phyloP scores from a whole-genome alignment of 768 basidiomycete species.

The Chalciporus sphaerocephalus region DNA sequence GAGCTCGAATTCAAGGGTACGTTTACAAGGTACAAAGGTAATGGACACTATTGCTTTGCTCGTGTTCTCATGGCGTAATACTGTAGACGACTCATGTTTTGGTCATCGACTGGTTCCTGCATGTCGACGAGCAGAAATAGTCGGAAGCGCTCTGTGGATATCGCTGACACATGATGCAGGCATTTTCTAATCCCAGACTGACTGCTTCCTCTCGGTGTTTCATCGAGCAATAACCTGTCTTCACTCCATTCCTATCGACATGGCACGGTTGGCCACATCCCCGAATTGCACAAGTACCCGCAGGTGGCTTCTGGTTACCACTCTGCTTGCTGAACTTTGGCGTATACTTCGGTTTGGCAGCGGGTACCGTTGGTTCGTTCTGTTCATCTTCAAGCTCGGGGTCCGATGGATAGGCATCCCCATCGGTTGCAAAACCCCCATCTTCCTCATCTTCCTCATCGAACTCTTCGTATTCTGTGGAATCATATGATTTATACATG shows the following conservation, averaged over 20 bases:
- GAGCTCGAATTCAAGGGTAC: background rate
- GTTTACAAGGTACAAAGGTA: background rate
- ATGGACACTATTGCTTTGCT: background rate
- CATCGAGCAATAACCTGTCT: constrained; percentile 53
- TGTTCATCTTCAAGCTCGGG: constrained; percentile 24
- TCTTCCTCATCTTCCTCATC: constrained; percentile 26
- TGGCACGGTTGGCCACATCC: constrained; percentile 56
- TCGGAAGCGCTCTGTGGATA: constrained; percentile 56
- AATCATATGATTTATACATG: constrained; percentile 17
- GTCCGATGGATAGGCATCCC: constrained; percentile 33
- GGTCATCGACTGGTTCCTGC: constrained; percentile 56
- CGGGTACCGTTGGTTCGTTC: constrained; percentile 7
- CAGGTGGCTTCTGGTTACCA: background rate
- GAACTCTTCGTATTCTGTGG: constrained; percentile 22
- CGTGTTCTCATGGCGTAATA: background rate
- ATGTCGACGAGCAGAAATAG: constrained; percentile 59
- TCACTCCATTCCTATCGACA: constrained; percentile 48
- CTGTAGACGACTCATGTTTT: constrained; percentile 33
- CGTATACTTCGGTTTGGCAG: constrained; percentile 8
- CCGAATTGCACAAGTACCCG: constrained; percentile 50
- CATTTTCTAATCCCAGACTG: constrained; percentile 42
- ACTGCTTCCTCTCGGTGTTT: constrained; percentile 67
- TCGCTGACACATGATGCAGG: constrained; percentile 63
- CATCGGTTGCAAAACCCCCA: constrained; percentile 22
- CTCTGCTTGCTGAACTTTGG: constrained; percentile 13